Percentiles rank a stretch among this genome's conserved stretches.
These are phyloP conservation scores for Epichloe gansuensis DNA, from an alignment of 2,329 filamentous ascomycete species.

Conservation along the genomic window DNA sequence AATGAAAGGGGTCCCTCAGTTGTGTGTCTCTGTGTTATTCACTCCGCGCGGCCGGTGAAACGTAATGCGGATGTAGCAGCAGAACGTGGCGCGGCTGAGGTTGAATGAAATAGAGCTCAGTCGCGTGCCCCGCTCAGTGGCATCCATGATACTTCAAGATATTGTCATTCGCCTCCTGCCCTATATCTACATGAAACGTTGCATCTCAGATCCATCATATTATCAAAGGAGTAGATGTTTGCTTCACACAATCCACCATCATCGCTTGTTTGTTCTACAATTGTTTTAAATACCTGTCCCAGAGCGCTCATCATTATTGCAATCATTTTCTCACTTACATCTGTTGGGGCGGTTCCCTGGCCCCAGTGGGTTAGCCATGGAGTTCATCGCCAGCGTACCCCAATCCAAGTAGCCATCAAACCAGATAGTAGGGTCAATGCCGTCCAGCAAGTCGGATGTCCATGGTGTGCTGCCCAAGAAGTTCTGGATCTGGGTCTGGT, in stretches of 20 bases:
- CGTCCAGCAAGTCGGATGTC: slow-evolving; percentile 20
- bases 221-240: too few species aligned
- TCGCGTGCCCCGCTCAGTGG: not conserved
- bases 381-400: slow-evolving; percentile 21
- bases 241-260: not conserved
- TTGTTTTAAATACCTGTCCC: not conserved
- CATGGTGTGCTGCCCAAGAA: slow-evolving; percentile 17
- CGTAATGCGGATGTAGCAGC: too few species aligned
- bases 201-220: too few species aligned
- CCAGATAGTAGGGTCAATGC: slow-evolving; percentile 22
- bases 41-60: too few species aligned
- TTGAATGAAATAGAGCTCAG: not conserved
- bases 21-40: not conserved
- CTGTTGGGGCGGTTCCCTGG: slow-evolving; percentile 6
- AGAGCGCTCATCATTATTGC: not conserved
- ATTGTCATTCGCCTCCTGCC: too few species aligned
- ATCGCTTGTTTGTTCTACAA: not conserved
- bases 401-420: slow-evolving; percentile 25
- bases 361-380: slow-evolving; percentile 11
- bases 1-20: not conserved
- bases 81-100: too few species aligned
- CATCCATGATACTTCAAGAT: not conserved
- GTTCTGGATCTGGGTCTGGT: slow-evolving; percentile 14
- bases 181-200: too few species aligned
- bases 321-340: not conserved